A percentile compares a stretch with the other conserved stretches of the same genome.
phyloP scores from a whole-genome alignment of 2,329 filamentous ascomycete species.

The Trichoderma harzianum region DNA sequence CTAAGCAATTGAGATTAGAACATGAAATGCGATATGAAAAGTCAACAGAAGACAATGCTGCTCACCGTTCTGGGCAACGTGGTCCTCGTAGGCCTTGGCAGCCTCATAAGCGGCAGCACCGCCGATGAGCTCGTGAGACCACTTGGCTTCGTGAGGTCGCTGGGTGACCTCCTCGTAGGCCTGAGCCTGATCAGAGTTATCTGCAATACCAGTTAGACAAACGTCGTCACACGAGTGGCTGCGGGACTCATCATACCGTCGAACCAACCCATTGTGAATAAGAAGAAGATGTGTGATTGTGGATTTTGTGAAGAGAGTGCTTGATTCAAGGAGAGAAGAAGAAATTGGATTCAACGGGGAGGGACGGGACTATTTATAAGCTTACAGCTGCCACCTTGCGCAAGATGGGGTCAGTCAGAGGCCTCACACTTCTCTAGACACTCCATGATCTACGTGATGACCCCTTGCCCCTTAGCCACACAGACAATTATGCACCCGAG shows the following conservation, averaged over 20 bases:
- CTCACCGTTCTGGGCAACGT: constrained; percentile 27
- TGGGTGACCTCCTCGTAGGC: constrained; percentile 27
- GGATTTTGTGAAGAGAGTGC: neutral
- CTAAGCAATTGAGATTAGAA: constrained; percentile 13
- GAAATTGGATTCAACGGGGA: neutral
- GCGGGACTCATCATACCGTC: constrained; percentile 19
- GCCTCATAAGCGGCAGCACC: constrained; percentile 32
- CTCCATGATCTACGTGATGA: constrained; percentile 4
- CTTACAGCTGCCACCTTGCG: constrained; percentile 10
- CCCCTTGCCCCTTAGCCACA: constrained; percentile 4
- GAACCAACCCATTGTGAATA: constrained; percentile 25
- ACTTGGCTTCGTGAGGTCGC: constrained; percentile 30
- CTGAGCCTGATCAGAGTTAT: constrained; percentile 25
- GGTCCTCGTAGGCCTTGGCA: constrained; percentile 32
- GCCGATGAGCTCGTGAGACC: constrained; percentile 31
- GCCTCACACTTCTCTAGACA: neutral
- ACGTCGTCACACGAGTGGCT: neutral
- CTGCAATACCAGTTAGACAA: constrained; percentile 11
- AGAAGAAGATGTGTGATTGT: constrained; percentile 7
- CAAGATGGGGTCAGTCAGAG: neutral
- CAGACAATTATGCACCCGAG: constrained; percentile 1
- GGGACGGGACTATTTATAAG: constrained; percentile 15
- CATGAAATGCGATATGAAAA: neutral
- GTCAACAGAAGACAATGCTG: too few species aligned
- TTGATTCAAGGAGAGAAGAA: constrained; percentile 1